Evolutionary conservation across 805 yeast species (phyloP).

Genomic region (Starmerella scarabaei): DNA sequence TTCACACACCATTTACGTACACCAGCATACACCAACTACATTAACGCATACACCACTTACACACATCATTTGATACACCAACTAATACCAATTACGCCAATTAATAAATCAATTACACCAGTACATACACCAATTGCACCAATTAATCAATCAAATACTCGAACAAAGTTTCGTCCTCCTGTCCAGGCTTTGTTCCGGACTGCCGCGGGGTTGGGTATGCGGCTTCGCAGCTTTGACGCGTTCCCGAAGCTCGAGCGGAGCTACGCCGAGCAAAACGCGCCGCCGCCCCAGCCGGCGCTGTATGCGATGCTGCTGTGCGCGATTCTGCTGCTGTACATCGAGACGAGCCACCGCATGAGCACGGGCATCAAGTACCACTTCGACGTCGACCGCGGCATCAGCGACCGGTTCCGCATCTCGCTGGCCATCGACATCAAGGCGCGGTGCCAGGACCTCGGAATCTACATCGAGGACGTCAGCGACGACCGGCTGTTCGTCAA

Average conservation of each 20-base stretch:
- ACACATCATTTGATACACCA: too few species aligned
- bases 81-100: too few species aligned
- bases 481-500: conserved; percentile 67
- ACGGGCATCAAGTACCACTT: conserved; percentile 71
- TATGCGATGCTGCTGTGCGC: conserved; percentile 22
- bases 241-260: conserved; percentile 61
- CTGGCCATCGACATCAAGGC: conserved; percentile 67
- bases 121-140: too few species aligned
- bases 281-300: conserved; percentile 20
- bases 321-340: conserved; percentile 65
- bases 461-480: conserved; percentile 66
- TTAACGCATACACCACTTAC: too few species aligned
- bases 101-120: too few species aligned
- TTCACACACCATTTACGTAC: too few species aligned
- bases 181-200: too few species aligned
- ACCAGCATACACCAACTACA: too few species aligned
- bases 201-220: neutral
- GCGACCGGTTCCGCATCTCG: conserved; percentile 53
- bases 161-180: too few species aligned
- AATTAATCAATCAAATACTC: too few species aligned
- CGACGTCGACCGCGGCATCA: conserved; percentile 50
- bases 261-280: conserved; percentile 52
- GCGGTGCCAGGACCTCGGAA: conserved; percentile 67
- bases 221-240: conserved; percentile 53
- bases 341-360: conserved; percentile 71